Base-by-base conservation (phyloP, 805 yeast genomes). In the Kluyveromyces lactis region DNA sequence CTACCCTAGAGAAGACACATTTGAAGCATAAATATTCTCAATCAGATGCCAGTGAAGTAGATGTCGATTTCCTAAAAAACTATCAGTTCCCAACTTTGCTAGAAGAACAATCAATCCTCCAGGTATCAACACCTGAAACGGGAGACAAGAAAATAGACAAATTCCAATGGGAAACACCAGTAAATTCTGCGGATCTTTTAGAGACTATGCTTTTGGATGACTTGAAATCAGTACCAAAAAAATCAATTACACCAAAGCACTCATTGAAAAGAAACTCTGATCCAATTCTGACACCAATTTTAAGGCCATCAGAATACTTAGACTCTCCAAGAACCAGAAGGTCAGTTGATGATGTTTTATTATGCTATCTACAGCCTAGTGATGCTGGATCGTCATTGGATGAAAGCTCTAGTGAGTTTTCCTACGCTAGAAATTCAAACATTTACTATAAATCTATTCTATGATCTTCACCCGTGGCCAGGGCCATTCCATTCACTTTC, bases 271-370 rank as follows among this genome's bases (percentile, higher is more conserved):
- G 42, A 16, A 49, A 42, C 10, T 52, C 57, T 4, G 52, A 48
- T 33, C 44, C 57, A 2, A 42, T 42, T 12, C 31, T 51, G 16
- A 50, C 62, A 12, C 60, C 60, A 3, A 47, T 55, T 33, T 38
- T 51, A 27, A 44, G 43, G 15, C 26, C 33, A 2, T 36, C 36
- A 12, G 38, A 41, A 10, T 38, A 35, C 18, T 13, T 36, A 12
- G 48, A 46, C n/a, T 42, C 50, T 3, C 48, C 51, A 19, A 44
- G 43, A 13, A 49, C 51, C 4, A 45, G 56, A 24, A 46, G 45
- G 26, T 55, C 60, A 9, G 50, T 56, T 3, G 63, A 56, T 42
- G 63, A 58, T 36, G 49, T 58, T 10, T 44, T 57, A 3, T 41
- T 48, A 30, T 57, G 56, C 39, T 58, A 58, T 29, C 49, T 55